Evolutionary conservation across 345 rosid genomes (phyloP).

Genomic region (Populus simonii): DNA sequence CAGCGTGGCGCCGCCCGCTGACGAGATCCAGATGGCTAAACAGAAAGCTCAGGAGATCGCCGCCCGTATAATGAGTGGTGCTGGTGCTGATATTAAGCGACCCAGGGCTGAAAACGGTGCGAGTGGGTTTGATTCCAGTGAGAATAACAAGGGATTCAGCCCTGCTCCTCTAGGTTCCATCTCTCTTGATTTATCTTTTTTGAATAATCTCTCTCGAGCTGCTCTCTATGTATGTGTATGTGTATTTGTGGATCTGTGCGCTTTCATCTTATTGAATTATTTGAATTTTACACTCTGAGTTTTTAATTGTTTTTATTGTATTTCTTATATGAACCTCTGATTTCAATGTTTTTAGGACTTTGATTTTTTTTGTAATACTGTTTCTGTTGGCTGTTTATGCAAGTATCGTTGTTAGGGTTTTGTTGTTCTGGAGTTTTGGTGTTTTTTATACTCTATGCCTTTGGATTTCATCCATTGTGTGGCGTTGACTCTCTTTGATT

Average conservation of each 20-base stretch:
- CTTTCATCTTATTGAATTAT: background rate
- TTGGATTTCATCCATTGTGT: background rate
- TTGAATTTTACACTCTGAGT: background rate
- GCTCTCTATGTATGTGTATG: background rate
- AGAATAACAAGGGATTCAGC: constrained; percentile 46
- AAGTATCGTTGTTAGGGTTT: background rate
- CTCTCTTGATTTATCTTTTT: background rate
- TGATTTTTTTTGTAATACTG: background rate
- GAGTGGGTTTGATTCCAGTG: constrained; percentile 51
- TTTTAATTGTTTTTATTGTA: background rate
- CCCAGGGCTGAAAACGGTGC: constrained; percentile 74
- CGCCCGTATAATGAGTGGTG: constrained; percentile 63
- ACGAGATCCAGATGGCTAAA: constrained; percentile 84
- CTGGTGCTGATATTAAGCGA: constrained; percentile 64
- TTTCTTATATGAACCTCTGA: background rate
- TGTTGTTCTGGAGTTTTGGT: background rate
- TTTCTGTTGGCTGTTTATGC: background rate
- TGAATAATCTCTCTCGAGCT: background rate
- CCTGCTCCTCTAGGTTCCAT: constrained; percentile 41
- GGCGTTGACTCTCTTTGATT: background rate
- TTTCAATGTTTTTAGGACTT: background rate
- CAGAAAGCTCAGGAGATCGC: constrained; percentile 92
- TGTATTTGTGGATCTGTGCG: background rate
- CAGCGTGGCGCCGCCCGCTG: constrained; percentile 70
- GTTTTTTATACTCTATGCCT: background rate